Evolutionary conservation across 192 early-diverging fungal genomes (phyloP), one percentile per base, ranked within the genome.

Genomic region (Podochytrium sp.): DNA sequence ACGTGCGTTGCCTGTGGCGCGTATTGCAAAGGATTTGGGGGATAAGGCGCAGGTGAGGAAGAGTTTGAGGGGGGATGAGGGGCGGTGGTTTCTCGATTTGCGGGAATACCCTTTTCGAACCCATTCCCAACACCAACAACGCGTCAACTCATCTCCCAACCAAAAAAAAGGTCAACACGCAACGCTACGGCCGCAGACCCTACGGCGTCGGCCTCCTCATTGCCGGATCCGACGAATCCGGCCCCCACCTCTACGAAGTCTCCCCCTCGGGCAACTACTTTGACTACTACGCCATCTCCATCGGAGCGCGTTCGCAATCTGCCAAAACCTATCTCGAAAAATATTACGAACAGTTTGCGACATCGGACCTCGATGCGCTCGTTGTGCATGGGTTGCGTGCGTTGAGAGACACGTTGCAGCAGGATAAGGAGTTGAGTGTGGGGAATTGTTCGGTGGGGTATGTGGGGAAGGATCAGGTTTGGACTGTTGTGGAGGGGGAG

Each of bases 41-140:
- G 94, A 96, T 77, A 97, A 97, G 91, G 95, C 98, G 29, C 98
- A 99, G 83, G n/a, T n/a, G n/a, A n/a, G n/a, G n/a, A n/a, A n/a
- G n/a, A n/a, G n/a, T n/a, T n/a, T n/a, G n/a, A n/a, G n/a, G n/a
- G n/a, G n/a, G n/a, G n/a, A n/a, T n/a, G n/a, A n/a, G n/a, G n/a
- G n/a, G n/a, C n/a, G n/a, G n/a, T n/a, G n/a, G n/a, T n/a, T n/a
- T n/a, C n/a, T n/a, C n/a, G n/a, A n/a, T n/a, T n/a, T n/a, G n/a
- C n/a, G n/a, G n/a, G n/a, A n/a, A n/a, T n/a, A n/a, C n/a, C n/a
- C n/a, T n/a, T n/a, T n/a, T n/a, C n/a, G n/a, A n/a, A n/a, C n/a
- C n/a, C n/a, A n/a, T n/a, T n/a, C n/a, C n/a, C n/a, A n/a, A n/a
- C n/a, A n/a, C n/a, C n/a, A n/a, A n/a, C n/a, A n/a, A n/a, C n/a